phyloP scores from a whole-genome alignment of 345 rosid genomes.

The Gossypium bickii region DNA sequence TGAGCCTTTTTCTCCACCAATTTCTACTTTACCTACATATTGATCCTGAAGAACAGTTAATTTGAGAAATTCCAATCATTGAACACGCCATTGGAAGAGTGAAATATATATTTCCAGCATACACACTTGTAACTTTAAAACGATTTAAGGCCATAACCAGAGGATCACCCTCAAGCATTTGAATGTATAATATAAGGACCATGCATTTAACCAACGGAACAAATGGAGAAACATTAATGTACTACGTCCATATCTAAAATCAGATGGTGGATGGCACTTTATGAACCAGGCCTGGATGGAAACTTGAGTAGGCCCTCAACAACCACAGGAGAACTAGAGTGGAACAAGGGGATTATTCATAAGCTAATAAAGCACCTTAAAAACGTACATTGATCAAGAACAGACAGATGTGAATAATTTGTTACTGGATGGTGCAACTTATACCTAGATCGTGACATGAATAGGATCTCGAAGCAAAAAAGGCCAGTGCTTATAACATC shows the following conservation, averaged over 20 bases:
- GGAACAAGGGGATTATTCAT: not conserved
- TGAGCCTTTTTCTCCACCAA: slow-evolving; percentile 47
- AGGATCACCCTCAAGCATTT: not conserved
- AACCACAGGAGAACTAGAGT: not conserved
- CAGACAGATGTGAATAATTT: not conserved
- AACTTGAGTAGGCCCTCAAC: not conserved
- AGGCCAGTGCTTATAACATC: not conserved
- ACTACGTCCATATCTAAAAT: not conserved
- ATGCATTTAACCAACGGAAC: not conserved
- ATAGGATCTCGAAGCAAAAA: not conserved
- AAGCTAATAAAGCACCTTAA: not conserved
- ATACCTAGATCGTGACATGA: not conserved
- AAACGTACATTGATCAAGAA: not conserved
- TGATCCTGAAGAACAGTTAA: slow-evolving; percentile 41
- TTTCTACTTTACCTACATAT: slow-evolving; percentile 63
- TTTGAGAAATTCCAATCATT: slow-evolving; percentile 18
- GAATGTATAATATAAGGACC: not conserved
- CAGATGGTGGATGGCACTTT: too few relatives aligned
- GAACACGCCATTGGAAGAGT: slow-evolving; percentile 12
- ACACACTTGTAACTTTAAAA: not conserved
- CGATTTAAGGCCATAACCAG: not conserved
- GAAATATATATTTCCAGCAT: slow-evolving; percentile 2
- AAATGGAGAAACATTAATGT: not conserved
- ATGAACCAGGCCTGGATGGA: not conserved
- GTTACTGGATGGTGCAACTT: not conserved